Conservation (phyloP, 2,329 filamentous ascomycete species). For the Aspergillus flavus region DNA sequence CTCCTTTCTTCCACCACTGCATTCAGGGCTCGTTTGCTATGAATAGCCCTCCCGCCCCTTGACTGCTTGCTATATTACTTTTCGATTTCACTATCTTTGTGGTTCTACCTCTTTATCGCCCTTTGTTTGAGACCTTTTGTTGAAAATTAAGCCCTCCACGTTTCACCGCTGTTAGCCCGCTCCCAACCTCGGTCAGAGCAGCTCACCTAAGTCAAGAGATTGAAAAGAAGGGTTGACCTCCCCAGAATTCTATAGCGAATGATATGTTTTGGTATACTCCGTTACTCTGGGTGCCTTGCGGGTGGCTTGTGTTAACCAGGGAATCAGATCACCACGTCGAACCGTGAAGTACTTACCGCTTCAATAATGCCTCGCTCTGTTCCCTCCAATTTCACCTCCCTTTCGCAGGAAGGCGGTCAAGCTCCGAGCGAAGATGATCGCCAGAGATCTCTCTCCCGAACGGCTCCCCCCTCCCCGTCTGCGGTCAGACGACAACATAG, state of each 20-base stretch:
- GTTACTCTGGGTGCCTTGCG: neutral
- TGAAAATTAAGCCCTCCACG: neutral
- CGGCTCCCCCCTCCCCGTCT: slow-evolving; percentile 41
- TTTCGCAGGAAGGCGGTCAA: slow-evolving; percentile 20
- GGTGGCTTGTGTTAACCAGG: slow-evolving; percentile 5
- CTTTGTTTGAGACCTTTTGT: neutral
- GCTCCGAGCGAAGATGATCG: slow-evolving; percentile 9
- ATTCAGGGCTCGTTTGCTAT: neutral
- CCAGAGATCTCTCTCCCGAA: slow-evolving; percentile 23
- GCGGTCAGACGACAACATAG: slow-evolving; percentile 34
- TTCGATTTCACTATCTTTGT: neutral
- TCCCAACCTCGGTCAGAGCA: neutral
- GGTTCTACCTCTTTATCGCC: neutral
- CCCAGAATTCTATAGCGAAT: neutral
- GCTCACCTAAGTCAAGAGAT: neutral
- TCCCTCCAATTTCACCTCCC: slow-evolving; percentile 25
- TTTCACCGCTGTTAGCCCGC: neutral
- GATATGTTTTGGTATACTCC: neutral
- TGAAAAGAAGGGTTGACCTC: neutral
- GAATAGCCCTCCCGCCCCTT: neutral
- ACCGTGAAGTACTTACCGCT: slow-evolving; percentile 8
- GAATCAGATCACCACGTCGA: slow-evolving; percentile 8
- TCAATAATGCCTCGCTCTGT: slow-evolving; percentile 38
- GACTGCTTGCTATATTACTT: neutral
- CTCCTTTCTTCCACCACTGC: neutral